phyloP scores from a whole-genome alignment of 768 basidiomycete genomes.

The Hygrocybe punicea region DNA sequence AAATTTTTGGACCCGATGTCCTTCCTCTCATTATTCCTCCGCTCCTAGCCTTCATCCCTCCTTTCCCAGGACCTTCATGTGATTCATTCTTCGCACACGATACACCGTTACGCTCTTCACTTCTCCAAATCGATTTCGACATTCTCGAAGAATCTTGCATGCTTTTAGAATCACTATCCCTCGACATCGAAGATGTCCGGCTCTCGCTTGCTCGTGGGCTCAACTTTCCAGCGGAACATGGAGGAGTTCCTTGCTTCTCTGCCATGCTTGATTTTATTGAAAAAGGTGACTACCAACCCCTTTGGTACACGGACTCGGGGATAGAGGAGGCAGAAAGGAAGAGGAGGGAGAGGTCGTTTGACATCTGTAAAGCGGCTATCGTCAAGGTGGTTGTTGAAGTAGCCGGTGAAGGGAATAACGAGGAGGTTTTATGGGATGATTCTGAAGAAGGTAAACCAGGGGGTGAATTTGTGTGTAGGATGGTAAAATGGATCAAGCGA shows the following conservation, averaged over 20 bases:
- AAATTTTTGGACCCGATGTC: constrained; percentile 58
- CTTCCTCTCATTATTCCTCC: constrained; percentile 61
- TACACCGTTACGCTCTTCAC: constrained; percentile 41
- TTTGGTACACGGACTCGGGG: constrained; percentile 50
- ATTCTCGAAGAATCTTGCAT: constrained; percentile 71
- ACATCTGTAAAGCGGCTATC: constrained; percentile 79
- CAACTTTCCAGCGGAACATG: constrained; percentile 55
- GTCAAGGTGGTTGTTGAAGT: constrained; percentile 85
- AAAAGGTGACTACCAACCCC: constrained; percentile 59
- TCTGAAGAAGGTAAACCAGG: constrained; percentile 53
- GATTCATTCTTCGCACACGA: constrained; percentile 39
- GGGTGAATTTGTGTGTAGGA: constrained; percentile 66
- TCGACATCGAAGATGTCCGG: constrained; percentile 76
- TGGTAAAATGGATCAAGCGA: constrained; percentile 72
- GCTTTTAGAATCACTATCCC: constrained; percentile 69
- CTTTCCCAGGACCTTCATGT: constrained; percentile 36
- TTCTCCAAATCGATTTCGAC: constrained; percentile 67
- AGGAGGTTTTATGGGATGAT: constrained; percentile 73
- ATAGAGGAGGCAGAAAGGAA: constrained; percentile 50
- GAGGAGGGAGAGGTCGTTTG: constrained; percentile 67
- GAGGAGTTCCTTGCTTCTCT: constrained; percentile 54
- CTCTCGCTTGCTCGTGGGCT: constrained; percentile 65
- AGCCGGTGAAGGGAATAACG: constrained; percentile 76
- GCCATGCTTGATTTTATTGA: constrained; percentile 74
- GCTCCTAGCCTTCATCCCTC: constrained; percentile 59